Percentiles rank a stretch among this genome's conserved stretches.
phyloP scores from a whole-genome alignment of 352 stramenopile genomes.

The Globisporangium uncinulatum region DNA sequence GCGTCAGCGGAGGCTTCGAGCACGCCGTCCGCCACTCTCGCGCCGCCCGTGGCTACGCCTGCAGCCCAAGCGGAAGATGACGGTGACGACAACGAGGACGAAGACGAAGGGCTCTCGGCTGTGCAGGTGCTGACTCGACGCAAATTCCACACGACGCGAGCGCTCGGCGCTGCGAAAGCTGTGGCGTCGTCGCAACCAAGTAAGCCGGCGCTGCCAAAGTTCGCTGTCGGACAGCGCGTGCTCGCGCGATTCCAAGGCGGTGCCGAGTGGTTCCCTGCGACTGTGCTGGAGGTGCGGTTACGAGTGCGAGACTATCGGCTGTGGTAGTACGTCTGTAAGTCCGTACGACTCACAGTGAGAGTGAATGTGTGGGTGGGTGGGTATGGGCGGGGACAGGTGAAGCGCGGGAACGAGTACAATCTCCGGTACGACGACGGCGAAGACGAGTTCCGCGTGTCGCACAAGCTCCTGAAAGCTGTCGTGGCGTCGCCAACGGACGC shows the following conservation, averaged over 20 bases:
- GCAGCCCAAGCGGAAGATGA: constrained; percentile 20
- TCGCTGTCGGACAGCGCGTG: constrained; percentile 42
- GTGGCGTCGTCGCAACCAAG: constrained; percentile 10
- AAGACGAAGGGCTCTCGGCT: constrained; percentile 55
- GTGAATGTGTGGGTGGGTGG: too few species aligned
- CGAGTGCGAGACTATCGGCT: background rate
- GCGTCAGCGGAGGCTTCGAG: constrained; percentile 5
- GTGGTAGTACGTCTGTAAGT: background rate
- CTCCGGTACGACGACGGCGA: constrained; percentile 76
- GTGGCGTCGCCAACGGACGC: background rate
- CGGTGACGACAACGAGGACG: constrained; percentile 31
- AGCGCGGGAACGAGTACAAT: constrained; percentile 67
- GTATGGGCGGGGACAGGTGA: constrained; percentile 16
- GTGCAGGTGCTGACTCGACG: constrained; percentile 53
- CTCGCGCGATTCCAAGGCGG: constrained; percentile 55
- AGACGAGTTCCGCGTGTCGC: constrained; percentile 63
- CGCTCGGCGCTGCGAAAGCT: constrained; percentile 27
- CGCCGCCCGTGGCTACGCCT: background rate
- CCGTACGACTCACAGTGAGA: background rate
- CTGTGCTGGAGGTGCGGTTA: constrained; percentile 42
- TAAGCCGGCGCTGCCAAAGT: constrained; percentile 13
- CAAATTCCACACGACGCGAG: constrained; percentile 51
- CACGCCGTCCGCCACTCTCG: background rate
- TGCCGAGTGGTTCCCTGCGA: constrained; percentile 56
- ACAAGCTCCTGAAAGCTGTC: constrained; percentile 33